Evolutionary conservation across 441 rosid genomes (phyloP), one percentile per base, ranked within the genome.

Genomic region (Corymbia calophylla): DNA sequence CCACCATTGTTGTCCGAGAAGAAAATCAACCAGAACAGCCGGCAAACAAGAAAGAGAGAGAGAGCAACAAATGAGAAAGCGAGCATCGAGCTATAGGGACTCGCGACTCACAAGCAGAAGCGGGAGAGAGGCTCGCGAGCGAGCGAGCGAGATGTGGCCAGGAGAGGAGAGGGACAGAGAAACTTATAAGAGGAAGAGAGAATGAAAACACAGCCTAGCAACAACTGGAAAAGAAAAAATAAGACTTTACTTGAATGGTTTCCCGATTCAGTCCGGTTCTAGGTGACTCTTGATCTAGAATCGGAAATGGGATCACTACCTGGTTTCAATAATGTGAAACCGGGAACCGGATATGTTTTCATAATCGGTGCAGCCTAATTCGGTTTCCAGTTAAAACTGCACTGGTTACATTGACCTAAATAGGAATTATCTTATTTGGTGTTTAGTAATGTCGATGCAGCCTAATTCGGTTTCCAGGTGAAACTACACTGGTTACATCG

Each of bases 301-400:
- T 31, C 44, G 21, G 39, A 25, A 58, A 29, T 58, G n/a, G 64
- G n/a, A 25, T 58, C n/a, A 25, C 64, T 23, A 23, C 64, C 62
- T 29, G 9, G 0, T 58, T 58, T 58, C 64, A 3, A 58, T 23
- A 58, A 25, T 62, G 70, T 62, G 35, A n/a, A 39, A 39, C 44
- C 3, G 1, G 8, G 31, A 64, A 29, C 0, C 0, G 32, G 18
- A 62, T 3, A 29, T 66, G 23, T 66, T 66, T n/a, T 17, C 77
- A 16, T 66, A 1, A 8, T 4, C 0, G 44, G 23, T 31, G 0
- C 77, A 32, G 0, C 16, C 44, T 17, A 8, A 31, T 64, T 9
- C 1, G 73, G 4, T n/a, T 64, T 16, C 1, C 6, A 2, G 1
- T 3, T 64, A 15, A 0, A 64, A 64, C 0, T 64, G 6, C 10